phyloP scores from a whole-genome alignment of 192 early-diverging fungal species.

The Entophlyctis luteolus region DNA sequence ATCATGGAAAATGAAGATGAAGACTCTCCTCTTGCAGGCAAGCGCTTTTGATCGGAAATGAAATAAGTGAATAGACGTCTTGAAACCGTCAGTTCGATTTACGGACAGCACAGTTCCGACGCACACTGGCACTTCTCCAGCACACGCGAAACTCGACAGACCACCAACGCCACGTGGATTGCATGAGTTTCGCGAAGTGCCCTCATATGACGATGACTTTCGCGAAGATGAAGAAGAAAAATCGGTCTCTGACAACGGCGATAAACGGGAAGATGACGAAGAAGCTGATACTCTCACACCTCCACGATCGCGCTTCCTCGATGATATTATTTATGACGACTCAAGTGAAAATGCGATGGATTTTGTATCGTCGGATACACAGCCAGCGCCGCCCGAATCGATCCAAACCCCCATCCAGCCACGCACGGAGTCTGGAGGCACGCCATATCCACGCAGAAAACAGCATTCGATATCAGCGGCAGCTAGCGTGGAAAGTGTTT shows the following conservation, averaged over 20 bases:
- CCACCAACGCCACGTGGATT: too few species aligned
- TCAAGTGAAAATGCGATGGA: neutral
- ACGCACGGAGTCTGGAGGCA: neutral
- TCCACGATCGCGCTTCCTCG: neutral
- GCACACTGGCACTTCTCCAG: too few species aligned
- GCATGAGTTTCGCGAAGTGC: too few species aligned
- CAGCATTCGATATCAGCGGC: neutral
- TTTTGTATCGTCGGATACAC: neutral
- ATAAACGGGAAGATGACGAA: neutral
- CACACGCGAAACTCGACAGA: too few species aligned
- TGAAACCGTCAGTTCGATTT: too few species aligned
- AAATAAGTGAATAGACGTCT: too few species aligned
- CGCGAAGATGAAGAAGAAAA: constrained; percentile 19
- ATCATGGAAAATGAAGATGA: too few species aligned
- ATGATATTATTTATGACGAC: neutral
- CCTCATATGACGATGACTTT: neutral
- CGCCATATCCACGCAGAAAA: neutral
- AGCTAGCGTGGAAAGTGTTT: neutral
- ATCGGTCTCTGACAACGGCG: too few species aligned
- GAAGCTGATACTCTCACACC: constrained; percentile 13
- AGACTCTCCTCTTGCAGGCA: too few species aligned
- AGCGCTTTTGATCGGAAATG: too few species aligned
- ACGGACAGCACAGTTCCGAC: too few species aligned
- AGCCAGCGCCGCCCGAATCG: neutral
- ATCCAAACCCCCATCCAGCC: neutral